Percentiles rank a stretch among this genome's conserved stretches.
phyloP scores from a whole-genome alignment of 495 filamentous ascomycete species.

The Physcia stellaris region DNA sequence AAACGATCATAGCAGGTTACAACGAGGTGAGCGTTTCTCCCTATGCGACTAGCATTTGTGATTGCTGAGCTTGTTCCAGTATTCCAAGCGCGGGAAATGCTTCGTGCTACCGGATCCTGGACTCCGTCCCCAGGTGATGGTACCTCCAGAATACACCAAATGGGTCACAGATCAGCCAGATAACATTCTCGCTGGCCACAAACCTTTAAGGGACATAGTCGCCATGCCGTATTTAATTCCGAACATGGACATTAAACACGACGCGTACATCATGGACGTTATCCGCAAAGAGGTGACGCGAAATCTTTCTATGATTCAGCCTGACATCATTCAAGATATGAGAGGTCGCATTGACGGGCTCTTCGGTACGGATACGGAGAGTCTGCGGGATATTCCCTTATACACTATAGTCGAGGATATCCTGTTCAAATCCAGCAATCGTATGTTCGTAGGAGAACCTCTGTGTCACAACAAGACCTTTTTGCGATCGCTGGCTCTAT shows the following conservation, averaged over 20 bases:
- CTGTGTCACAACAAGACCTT: slow-evolving; percentile 2
- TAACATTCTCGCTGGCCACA: background rate
- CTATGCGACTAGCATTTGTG: too few relatives aligned
- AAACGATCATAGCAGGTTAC: too few relatives aligned
- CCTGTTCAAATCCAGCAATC: too few relatives aligned
- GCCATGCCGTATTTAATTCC: background rate
- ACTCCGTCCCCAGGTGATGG: too few relatives aligned
- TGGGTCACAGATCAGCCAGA: slow-evolving; percentile 2
- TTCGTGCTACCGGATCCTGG: too few relatives aligned
- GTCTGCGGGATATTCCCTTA: too few relatives aligned
- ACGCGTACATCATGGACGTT: slow-evolving; percentile 2
- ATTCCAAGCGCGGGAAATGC: too few relatives aligned
- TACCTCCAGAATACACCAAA: slow-evolving; percentile 1
- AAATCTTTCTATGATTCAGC: slow-evolving; percentile 4
- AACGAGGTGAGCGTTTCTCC: too few relatives aligned
- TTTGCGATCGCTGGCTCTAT: background rate
- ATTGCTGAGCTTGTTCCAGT: too few relatives aligned
- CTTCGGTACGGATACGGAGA: slow-evolving; percentile 1
- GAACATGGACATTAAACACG: background rate
- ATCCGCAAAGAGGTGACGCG: slow-evolving; percentile 5
- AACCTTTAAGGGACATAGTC: background rate
- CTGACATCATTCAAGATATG: slow-evolving; percentile 1
- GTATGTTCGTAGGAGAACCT: slow-evolving; percentile 4
- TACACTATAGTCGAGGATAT: too few relatives aligned
- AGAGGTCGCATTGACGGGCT: background rate